Evolutionary conservation across 164 flowering plant genomes (phyloP).

Genomic region (Brasenia schreberi): DNA sequence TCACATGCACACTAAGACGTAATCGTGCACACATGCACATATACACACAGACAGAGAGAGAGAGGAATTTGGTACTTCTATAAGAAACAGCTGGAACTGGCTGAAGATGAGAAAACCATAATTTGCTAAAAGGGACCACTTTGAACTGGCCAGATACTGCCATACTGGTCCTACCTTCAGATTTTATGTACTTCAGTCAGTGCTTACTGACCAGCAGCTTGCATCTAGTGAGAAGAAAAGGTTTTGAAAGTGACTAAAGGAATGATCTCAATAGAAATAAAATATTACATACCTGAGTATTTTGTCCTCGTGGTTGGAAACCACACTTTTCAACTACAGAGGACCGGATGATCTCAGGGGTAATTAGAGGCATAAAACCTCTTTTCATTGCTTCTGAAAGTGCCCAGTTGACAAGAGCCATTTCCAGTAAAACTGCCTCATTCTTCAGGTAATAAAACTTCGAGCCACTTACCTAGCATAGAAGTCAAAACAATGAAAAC

Average conservation of each 20-base stretch:
- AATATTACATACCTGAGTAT: slow-evolving; percentile 61
- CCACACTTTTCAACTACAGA: slow-evolving; percentile 92
- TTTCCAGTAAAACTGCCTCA: slow-evolving; percentile 86
- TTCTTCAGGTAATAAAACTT: slow-evolving; percentile 93
- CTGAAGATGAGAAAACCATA: too few species aligned
- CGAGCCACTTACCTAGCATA: slow-evolving; percentile 79
- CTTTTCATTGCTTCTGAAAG: slow-evolving; percentile 65
- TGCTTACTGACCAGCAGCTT: too few species aligned
- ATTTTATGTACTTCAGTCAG: too few species aligned
- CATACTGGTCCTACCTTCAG: too few species aligned
- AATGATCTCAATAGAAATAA: background rate
- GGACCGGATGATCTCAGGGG: slow-evolving; percentile 88
- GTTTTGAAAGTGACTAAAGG: background rate
- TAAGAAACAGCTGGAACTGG: too few species aligned
- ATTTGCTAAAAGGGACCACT: too few species aligned
- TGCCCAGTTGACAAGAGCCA: slow-evolving; percentile 92
- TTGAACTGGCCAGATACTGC: too few species aligned
- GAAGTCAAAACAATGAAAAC: background rate
- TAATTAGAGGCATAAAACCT: slow-evolving; percentile 69
- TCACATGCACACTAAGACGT: too few species aligned
- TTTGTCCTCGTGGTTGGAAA: slow-evolving; percentile 91
- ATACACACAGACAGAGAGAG: too few species aligned
- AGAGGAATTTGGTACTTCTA: too few species aligned
- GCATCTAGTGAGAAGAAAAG: background rate
- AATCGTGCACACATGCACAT: too few species aligned